Conservation (phyloP, 352 stramenopile genomes). For the Peronospora tabacina region DNA sequence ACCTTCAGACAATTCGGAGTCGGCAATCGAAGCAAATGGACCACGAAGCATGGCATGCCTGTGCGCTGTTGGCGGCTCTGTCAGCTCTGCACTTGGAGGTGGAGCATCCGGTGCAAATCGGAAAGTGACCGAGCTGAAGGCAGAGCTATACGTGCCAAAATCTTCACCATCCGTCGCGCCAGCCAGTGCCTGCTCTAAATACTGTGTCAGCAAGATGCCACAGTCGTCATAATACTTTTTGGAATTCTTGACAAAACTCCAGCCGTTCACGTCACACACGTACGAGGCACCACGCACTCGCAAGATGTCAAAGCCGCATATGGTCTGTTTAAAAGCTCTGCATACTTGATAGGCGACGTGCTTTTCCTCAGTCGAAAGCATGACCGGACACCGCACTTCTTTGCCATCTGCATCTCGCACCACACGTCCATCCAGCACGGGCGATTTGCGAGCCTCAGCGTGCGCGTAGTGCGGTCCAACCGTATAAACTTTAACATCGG, state of each 20-base stretch:
- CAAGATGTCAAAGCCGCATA: constrained; percentile 99
- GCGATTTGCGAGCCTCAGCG: constrained; percentile 98
- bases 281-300: constrained; percentile 89
- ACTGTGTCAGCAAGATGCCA: constrained; percentile 88
- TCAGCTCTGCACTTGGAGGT: constrained; percentile 42
- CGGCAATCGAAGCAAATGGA: constrained; percentile 24
- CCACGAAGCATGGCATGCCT: constrained; percentile 24
- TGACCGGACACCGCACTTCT: constrained; percentile 98
- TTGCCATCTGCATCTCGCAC: constrained; percentile 95
- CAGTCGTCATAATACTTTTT: constrained; percentile 99
- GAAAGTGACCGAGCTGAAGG: constrained; percentile 60
- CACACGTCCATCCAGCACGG: constrained; percentile 98
- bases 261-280: constrained; percentile 99
- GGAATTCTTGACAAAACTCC: constrained; percentile 99
- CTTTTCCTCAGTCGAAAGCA: constrained; percentile 97
- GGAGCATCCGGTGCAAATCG: constrained; percentile 42
- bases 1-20: constrained; percentile 23
- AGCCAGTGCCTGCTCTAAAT: constrained; percentile 56
- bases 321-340: constrained; percentile 79
- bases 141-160: constrained; percentile 43
- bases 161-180: constrained; percentile 28
- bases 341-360: constrained; percentile 93
- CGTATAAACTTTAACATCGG: constrained; percentile 99
- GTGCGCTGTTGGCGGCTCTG: constrained; percentile 40
- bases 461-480: constrained; percentile 98